Percentiles rank a stretch among this genome's conserved stretches.
Evolutionary conservation across 805 yeast genomes (phyloP).

Genomic region (Yarrowia osloensis): DNA sequence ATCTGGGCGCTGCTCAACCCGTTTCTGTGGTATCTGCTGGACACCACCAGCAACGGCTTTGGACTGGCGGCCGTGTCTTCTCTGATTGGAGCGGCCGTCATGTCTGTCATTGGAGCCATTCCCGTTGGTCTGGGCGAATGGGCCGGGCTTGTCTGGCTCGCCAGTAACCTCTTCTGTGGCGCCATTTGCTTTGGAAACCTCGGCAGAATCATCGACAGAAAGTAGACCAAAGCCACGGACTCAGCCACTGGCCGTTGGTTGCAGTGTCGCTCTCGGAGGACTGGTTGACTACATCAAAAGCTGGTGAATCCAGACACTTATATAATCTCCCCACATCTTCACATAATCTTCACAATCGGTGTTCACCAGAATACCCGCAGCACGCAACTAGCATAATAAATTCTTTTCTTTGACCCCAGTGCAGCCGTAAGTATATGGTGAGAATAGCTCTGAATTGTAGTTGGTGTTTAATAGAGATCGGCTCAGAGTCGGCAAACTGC

Average conservation of each 20-base stretch:
- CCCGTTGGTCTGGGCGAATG: constrained; percentile 37
- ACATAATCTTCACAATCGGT: no score
- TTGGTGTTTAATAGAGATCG: no score
- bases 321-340: no score
- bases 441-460: no score
- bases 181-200: constrained; percentile 45
- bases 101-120: constrained; percentile 39
- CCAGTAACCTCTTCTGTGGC: constrained; percentile 42
- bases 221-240: not conserved
- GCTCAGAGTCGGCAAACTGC: no score
- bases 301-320: not conserved
- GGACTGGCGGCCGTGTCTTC: constrained; percentile 39
- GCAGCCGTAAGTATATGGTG: no score
- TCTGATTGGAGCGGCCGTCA: constrained; percentile 37
- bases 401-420: no score
- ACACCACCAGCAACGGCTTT: constrained; percentile 45
- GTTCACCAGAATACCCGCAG: no score
- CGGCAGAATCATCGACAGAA: constrained; percentile 38
- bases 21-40: constrained; percentile 45
- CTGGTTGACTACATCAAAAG: not conserved
- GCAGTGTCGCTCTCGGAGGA: no score
- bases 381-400: no score
- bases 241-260: no score
- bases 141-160: constrained; percentile 38
- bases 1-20: constrained; percentile 46